These are phyloP conservation scores for Murraya paniculata DNA, from an alignment of 345 rosid genomes.

Conservation along the genomic window DNA sequence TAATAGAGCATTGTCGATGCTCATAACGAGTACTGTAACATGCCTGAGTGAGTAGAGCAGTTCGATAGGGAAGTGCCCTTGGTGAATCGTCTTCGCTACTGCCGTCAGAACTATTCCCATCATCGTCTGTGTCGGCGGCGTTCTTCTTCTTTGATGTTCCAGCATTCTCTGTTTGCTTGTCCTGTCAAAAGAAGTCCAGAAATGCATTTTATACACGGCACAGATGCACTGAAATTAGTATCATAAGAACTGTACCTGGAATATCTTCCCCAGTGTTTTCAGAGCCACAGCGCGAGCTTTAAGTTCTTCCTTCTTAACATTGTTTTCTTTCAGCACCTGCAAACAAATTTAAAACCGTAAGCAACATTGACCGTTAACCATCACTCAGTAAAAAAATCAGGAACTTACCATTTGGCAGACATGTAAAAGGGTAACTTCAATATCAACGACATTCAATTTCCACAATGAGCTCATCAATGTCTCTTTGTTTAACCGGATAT, in stretches of 20 bases:
- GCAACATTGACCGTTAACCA: neutral
- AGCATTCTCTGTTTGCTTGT: slow-evolving; percentile 45
- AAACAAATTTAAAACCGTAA: neutral
- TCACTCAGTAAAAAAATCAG: neutral
- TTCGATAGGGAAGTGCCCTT: slow-evolving; percentile 63
- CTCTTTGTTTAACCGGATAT: slow-evolving; percentile 67
- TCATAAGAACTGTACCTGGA: slow-evolving; percentile 50
- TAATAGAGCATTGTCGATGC: neutral
- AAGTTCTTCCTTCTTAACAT: slow-evolving; percentile 66
- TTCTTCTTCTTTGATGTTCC: slow-evolving; percentile 53
- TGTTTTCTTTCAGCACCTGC: slow-evolving; percentile 69
- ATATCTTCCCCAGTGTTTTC: slow-evolving; percentile 73
- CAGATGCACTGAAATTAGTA: neutral
- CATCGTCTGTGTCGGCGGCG: slow-evolving; percentile 48
- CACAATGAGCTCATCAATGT: slow-evolving; percentile 74
- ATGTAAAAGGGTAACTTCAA: slow-evolving; percentile 71
- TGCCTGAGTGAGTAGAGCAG: slow-evolving; percentile 89
- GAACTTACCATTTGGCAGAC: slow-evolving; percentile 80
- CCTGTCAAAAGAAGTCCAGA: slow-evolving; percentile 37
- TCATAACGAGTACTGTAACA: neutral
- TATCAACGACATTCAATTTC: slow-evolving; percentile 92
- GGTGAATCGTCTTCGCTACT: slow-evolving; percentile 70
- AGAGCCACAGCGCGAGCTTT: slow-evolving; percentile 71
- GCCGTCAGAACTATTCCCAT: slow-evolving; percentile 61
- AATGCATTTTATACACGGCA: neutral